Evolutionary conservation across 2,329 filamentous ascomycete genomes (phyloP).

Genomic region (Epicoccum nigrum): DNA sequence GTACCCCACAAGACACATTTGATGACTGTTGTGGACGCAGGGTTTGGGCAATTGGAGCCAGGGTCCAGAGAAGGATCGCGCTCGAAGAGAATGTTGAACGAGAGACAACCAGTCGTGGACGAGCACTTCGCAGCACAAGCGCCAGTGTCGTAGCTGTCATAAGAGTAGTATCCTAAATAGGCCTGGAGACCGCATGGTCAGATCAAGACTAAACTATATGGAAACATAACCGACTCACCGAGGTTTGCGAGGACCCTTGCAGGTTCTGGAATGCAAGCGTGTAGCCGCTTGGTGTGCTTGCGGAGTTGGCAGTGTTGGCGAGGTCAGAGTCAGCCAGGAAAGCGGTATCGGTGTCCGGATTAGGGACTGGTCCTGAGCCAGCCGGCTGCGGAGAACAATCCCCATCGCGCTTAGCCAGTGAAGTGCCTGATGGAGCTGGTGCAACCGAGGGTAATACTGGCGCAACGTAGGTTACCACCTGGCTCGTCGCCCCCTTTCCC

Average conservation of each 20-base stretch:
- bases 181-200: background rate
- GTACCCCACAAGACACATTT: constrained; percentile 3
- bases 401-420: background rate
- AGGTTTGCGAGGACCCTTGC: background rate
- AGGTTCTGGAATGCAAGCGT: background rate
- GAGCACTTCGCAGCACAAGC: background rate
- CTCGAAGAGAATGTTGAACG: constrained; percentile 6
- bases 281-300: background rate
- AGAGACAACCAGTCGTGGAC: background rate
- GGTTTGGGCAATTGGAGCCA: background rate
- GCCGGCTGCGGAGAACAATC: background rate
- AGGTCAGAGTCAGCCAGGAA: background rate
- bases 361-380: background rate
- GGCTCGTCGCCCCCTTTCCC: background rate
- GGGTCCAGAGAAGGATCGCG: background rate
- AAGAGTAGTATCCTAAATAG: background rate
- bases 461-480: no score
- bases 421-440: background rate
- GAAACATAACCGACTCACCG: background rate
- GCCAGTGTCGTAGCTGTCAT: background rate
- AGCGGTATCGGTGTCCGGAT: background rate
- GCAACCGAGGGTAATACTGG: no score
- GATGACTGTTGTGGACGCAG: background rate
- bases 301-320: background rate
- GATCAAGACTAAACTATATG: background rate